These are phyloP conservation scores for Macrophomina pseudophaseolina DNA, from an alignment of 2,329 filamentous ascomycete genomes.

Conservation along the genomic window DNA sequence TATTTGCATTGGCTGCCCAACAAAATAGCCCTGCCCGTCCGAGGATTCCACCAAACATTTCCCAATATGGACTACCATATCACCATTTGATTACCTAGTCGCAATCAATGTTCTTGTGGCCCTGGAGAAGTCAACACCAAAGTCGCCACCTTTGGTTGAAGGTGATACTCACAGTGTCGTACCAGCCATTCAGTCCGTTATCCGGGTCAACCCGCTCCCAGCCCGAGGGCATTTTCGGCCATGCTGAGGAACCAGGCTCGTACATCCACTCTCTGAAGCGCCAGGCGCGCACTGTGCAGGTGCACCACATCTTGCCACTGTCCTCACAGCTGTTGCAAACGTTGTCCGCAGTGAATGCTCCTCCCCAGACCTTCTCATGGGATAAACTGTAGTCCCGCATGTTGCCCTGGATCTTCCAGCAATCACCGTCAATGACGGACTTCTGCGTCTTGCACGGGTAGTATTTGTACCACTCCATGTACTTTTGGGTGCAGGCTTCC, in stretches of 20 bases:
- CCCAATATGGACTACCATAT: no score
- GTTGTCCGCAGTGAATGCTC: not conserved
- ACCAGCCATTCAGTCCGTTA: not conserved
- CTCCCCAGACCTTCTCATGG: not conserved
- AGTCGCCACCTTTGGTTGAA: not conserved
- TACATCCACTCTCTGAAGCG: not conserved
- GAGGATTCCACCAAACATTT: no score
- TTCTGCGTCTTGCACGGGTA: not conserved
- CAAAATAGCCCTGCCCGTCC: no score
- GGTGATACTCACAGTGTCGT: not conserved
- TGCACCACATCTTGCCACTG: not conserved
- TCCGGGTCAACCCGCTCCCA: not conserved
- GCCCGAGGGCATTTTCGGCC: not conserved
- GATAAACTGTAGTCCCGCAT: not conserved
- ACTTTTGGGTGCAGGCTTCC: not conserved
- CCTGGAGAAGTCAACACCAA: not conserved
- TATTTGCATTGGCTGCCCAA: no score
- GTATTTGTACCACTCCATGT: not conserved
- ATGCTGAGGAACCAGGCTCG: not conserved
- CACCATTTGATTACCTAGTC: not conserved
- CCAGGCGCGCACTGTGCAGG: not conserved
- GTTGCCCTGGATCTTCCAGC: not conserved
- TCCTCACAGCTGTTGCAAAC: not conserved
- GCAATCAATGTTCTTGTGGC: not conserved
- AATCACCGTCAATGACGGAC: not conserved